Conservation (phyloP, 176 grass and related monocot genomes). For the Raddia distichophylla region DNA sequence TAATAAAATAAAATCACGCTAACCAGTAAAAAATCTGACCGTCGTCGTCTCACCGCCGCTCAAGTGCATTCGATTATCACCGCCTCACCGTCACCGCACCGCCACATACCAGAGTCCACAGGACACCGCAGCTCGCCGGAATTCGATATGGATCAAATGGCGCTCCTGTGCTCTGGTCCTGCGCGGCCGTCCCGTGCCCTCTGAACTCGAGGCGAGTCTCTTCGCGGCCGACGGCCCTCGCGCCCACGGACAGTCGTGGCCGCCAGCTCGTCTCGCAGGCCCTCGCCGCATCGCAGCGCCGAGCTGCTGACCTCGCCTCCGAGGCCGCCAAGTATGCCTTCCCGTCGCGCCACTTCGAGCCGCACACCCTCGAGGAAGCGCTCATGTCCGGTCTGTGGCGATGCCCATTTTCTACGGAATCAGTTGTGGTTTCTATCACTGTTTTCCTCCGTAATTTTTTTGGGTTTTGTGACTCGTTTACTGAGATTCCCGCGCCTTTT, state of each 20-base stretch:
- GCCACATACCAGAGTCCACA: background rate
- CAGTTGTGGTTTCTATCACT: background rate
- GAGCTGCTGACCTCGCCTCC: constrained; percentile 55
- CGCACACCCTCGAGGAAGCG: constrained; percentile 74
- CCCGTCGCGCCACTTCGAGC: constrained; percentile 61
- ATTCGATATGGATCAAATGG: constrained; percentile 46
- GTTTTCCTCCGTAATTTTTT: background rate
- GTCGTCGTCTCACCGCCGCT: too few relatives aligned
- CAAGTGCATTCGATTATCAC: too few relatives aligned
- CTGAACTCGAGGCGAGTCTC: constrained; percentile 16
- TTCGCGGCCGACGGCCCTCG: constrained; percentile 18
- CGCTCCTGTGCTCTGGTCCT: constrained; percentile 38
- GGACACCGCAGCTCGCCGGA: background rate
- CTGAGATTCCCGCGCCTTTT: background rate
- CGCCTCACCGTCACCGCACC: too few relatives aligned
- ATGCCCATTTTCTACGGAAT: too few relatives aligned
- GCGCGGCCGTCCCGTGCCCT: constrained; percentile 11
- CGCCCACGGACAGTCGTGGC: constrained; percentile 33
- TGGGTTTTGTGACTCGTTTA: background rate
- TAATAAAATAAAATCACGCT: too few relatives aligned
- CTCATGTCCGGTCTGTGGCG: constrained; percentile 74
- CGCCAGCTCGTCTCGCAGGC: constrained; percentile 54
- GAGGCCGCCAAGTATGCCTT: constrained; percentile 77
- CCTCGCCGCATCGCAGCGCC: constrained; percentile 57
- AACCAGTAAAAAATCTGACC: too few relatives aligned